These are phyloP conservation scores for Austroboletus eburneus DNA, from an alignment of 768 basidiomycete species.

Conservation along the genomic window DNA sequence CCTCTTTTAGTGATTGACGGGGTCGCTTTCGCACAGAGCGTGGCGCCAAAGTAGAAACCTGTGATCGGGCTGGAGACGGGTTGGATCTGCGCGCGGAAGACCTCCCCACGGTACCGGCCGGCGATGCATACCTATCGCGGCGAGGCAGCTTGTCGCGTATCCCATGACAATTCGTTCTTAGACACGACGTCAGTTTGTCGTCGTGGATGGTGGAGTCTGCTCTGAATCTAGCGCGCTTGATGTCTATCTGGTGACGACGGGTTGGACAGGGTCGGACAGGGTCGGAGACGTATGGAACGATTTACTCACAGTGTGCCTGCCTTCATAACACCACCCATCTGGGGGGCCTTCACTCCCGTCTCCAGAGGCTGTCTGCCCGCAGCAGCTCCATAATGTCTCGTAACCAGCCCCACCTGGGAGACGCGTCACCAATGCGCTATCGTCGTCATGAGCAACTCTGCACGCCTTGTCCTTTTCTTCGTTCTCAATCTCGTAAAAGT, in stretches of 20 bases:
- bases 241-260: constrained; percentile 48
- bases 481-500: constrained; percentile 70
- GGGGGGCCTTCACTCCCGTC: constrained; percentile 81
- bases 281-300: not conserved
- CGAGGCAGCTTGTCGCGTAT: constrained; percentile 23
- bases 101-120: constrained; percentile 1
- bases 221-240: constrained; percentile 73
- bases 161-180: constrained; percentile 50
- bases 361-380: constrained; percentile 66
- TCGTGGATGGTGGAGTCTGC: constrained; percentile 62
- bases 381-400: constrained; percentile 69
- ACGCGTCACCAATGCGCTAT: constrained; percentile 70
- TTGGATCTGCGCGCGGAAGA: constrained; percentile 23
- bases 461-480: constrained; percentile 56
- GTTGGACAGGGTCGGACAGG: not conserved
- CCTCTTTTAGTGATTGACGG: constrained; percentile 20
- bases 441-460: constrained; percentile 72
- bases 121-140: not conserved
- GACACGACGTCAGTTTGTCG: constrained; percentile 67
- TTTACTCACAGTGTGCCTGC: constrained; percentile 57
- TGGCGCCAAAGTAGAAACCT: constrained; percentile 3
- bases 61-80: constrained; percentile 23
- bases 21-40: constrained; percentile 22
- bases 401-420: constrained; percentile 38
- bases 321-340: constrained; percentile 86